These are phyloP conservation scores for Clarireedia monteithiana DNA, from an alignment of 2,329 filamentous ascomycete species.

Conservation along the genomic window DNA sequence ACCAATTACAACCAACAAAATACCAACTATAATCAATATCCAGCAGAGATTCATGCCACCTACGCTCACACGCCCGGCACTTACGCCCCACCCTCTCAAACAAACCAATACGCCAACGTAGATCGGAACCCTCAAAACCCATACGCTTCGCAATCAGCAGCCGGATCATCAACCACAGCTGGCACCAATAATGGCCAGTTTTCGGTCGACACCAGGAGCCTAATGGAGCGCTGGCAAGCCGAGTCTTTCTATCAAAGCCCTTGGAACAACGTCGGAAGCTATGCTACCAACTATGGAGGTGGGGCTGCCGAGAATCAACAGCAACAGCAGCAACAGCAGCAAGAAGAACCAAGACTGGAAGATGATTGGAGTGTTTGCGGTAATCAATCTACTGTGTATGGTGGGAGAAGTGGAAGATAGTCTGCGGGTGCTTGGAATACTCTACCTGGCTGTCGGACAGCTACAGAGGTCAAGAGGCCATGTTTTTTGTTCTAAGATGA, in stretches of 20 bases:
- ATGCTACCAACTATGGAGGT: background rate
- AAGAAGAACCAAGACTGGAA: background rate
- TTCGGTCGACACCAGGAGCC: background rate
- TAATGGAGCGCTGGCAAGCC: background rate
- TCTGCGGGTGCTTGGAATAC: background rate
- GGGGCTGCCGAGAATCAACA: background rate
- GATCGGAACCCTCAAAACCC: background rate
- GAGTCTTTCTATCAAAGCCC: background rate
- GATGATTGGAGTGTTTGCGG: slow-evolving; percentile 1
- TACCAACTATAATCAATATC: background rate
- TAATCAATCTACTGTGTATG: background rate
- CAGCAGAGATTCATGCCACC: background rate
- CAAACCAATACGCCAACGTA: background rate
- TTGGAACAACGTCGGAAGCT: background rate
- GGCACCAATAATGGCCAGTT: background rate
- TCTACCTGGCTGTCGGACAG: background rate
- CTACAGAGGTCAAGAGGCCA: background rate
- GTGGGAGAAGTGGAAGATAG: background rate
- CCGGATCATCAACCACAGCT: background rate
- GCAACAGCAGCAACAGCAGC: background rate
- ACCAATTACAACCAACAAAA: background rate
- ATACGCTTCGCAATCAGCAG: background rate
- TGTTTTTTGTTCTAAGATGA: background rate
- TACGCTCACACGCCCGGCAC: background rate
- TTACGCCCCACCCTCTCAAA: background rate